Conservation (phyloP, 306 rosid species). For the Sesbania bispinosa region DNA sequence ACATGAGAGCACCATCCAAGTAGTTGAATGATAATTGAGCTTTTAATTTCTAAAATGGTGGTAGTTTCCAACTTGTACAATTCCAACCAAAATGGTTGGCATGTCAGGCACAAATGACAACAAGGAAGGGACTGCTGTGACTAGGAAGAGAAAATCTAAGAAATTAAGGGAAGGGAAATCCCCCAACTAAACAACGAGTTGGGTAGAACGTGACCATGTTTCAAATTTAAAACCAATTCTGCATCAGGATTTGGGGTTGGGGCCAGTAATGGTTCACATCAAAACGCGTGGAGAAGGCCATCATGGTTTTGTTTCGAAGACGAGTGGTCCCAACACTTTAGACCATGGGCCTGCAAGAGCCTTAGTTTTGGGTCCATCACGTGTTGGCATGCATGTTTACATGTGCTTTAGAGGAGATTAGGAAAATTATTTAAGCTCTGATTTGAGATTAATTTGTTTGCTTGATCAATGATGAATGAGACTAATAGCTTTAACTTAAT, state of each 20-base stretch:
- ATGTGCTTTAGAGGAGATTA: background rate
- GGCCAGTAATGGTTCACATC: constrained; percentile 6
- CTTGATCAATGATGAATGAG: background rate
- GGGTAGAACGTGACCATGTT: constrained; percentile 25
- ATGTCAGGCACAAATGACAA: constrained; percentile 16
- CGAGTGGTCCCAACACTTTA: too few species aligned
- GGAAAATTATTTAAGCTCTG: background rate
- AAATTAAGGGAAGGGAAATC: background rate
- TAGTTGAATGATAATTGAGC: background rate
- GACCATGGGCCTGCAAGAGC: background rate
- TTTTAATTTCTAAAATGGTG: background rate
- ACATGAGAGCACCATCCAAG: background rate
- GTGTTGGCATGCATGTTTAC: constrained; percentile 13
- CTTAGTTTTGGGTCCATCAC: constrained; percentile 16
- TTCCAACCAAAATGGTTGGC: constrained; percentile 6
- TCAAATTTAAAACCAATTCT: background rate
- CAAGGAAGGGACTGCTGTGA: constrained; percentile 1
- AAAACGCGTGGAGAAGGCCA: too few species aligned
- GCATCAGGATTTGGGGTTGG: background rate
- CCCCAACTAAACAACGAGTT: constrained; percentile 5
- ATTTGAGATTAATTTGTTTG: constrained; percentile 16
- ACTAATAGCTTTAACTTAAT: constrained; percentile 2
- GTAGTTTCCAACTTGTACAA: background rate
- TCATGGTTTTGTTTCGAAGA: too few species aligned
- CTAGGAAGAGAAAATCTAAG: background rate